These are phyloP conservation scores for Aechmea fasciata DNA, from an alignment of 176 grass and related monocot species.

Conservation along the genomic window DNA sequence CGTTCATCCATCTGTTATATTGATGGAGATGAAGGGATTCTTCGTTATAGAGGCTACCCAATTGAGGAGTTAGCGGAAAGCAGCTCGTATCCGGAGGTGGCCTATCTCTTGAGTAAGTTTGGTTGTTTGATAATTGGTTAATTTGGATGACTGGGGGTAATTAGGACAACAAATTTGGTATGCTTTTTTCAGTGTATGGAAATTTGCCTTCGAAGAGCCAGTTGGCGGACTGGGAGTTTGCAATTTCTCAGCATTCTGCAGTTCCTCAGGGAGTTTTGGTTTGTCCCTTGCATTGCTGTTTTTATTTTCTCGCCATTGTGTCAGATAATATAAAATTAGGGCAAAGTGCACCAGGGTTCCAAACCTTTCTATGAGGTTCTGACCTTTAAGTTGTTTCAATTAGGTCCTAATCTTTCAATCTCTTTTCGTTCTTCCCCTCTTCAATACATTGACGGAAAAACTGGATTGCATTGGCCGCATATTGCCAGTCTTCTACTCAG, in stretches of 20 bases:
- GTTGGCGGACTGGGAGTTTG: constrained; percentile 72
- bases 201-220: constrained; percentile 72
- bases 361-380: neutral
- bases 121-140: neutral
- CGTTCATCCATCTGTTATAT: constrained; percentile 82
- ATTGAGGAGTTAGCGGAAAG: constrained; percentile 92
- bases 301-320: no score
- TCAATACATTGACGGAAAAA: no score
- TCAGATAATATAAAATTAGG: no score
- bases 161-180: neutral
- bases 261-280: constrained; percentile 92
- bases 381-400: neutral
- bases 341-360: no score
- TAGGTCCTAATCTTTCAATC: neutral
- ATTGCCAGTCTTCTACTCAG: no score
- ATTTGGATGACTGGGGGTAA: neutral
- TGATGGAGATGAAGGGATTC: constrained; percentile 92
- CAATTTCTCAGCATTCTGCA: constrained; percentile 89
- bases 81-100: constrained; percentile 79
- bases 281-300: neutral
- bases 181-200: constrained; percentile 53
- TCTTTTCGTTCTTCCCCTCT: no score
- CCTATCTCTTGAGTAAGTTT: constrained; percentile 82
- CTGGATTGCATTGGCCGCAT: no score
- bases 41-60: constrained; percentile 95